Evolutionary conservation across 495 filamentous ascomycete species (phyloP), one percentile per base, ranked within the genome.

Genomic region (Tricharina praecox): DNA sequence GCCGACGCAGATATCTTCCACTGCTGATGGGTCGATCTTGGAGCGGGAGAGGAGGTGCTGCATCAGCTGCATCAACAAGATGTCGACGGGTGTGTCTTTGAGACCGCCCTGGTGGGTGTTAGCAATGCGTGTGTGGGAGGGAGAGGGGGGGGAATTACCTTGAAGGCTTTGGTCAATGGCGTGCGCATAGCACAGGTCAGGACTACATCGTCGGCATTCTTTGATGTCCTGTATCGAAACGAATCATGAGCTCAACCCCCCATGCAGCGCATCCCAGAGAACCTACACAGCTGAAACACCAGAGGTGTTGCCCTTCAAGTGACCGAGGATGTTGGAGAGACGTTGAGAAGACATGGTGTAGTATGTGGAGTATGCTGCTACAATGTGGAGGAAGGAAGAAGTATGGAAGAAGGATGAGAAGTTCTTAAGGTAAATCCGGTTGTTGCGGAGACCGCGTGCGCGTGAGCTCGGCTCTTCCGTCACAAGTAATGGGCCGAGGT

Each of bases 171-270:
- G 51, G 79, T 70, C 47, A 92, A 69, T 0, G 84, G 81, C 5
- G 84, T 87, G 24, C 84, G 78, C 53, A 85, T 65, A 4, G 81
- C 81, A 37, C 82, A 70, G 13, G 84, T 92, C 54, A 97, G 90
- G 52, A 97, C 90, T 15, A 95, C 72, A 72, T 97, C 90, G 65
- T 97, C 90, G 49, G 87, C 76, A 63, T 88, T 92, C 70, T 95
- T 88, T 49, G 82, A 78, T 18, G 83, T 90, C 64, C 87, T 95
- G 56, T 42, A 44, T 9, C 32, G 21, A 47, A 10, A 25, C 36
- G 24, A 18, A 11, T 34, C n/a, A 28, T 48, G 21, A 49, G 18
- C 23, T 37, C 24, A 16, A 26, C 23, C 18, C 21, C 23, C 33
- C 24, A 32, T 32, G 7, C 5, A 13, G 7, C 13, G 28, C 13